phyloP scores from a whole-genome alignment of 2,329 filamentous ascomycete species.

The Penicillium sp. region DNA sequence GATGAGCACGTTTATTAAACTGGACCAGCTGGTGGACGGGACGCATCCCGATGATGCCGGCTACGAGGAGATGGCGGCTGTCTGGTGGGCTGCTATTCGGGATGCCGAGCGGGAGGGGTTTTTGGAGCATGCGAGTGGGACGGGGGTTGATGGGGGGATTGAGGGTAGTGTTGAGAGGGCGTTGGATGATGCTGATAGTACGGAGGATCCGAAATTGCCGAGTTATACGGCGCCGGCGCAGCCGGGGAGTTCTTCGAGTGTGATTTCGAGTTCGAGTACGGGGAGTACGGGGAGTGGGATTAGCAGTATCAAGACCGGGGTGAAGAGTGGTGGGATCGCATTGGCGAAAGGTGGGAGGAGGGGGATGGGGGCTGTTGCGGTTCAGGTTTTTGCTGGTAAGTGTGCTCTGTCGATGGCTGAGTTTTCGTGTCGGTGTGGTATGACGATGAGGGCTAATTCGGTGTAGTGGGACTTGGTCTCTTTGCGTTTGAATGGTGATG shows the following conservation, averaged over 20 bases:
- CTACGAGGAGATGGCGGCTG: conserved; percentile 30
- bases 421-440: no score
- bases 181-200: conserved; percentile 11
- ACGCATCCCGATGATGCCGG: conserved; percentile 27
- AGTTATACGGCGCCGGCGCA: conserved; percentile 8
- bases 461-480: background rate
- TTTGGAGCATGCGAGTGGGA: conserved; percentile 6
- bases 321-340: no score
- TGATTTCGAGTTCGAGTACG: no score
- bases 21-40: conserved; percentile 21
- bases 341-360: background rate
- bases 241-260: background rate
- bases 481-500: background rate
- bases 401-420: background rate
- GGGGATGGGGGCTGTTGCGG: background rate
- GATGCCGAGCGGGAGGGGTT: conserved; percentile 19
- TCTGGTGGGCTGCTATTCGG: conserved; percentile 31
- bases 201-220: conserved; percentile 7
- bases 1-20: conserved; percentile 25
- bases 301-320: no score
- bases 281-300: background rate
- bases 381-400: background rate
- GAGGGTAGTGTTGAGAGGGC: conserved; percentile 2
- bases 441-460: background rate
- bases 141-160: background rate